Conservation (phyloP, 257 asterid genomes). For the Voacanga thouarsii region DNA sequence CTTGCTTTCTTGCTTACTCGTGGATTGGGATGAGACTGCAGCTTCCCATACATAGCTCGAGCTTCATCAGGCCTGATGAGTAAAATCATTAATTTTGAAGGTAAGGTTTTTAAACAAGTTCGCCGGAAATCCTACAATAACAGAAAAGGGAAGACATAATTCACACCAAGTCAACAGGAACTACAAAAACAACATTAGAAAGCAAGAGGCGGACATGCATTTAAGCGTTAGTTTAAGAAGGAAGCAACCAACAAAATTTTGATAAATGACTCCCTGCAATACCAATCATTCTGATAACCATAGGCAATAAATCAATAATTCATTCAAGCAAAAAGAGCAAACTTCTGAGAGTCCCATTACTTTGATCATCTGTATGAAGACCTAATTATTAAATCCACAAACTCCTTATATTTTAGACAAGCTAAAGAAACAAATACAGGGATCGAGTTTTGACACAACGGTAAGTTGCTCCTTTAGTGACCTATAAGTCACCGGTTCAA, state of each 20-base stretch:
- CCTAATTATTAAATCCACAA: background rate
- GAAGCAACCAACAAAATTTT: background rate
- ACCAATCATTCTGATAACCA: background rate
- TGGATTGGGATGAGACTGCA: constrained; percentile 73
- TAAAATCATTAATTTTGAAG: background rate
- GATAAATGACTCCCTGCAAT: background rate
- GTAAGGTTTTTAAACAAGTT: background rate
- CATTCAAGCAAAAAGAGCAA: background rate
- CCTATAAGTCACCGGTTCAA: too few relatives aligned
- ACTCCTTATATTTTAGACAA: background rate
- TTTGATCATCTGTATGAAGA: background rate
- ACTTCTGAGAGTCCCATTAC: background rate
- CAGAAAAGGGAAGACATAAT: background rate
- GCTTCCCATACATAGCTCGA: constrained; percentile 81
- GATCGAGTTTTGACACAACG: too few relatives aligned
- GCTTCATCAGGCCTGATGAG: constrained; percentile 69
- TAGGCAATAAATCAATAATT: background rate
- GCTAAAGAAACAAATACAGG: background rate
- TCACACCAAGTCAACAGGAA: too few relatives aligned
- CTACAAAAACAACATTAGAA: background rate
- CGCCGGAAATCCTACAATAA: background rate
- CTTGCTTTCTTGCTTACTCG: constrained; percentile 80
- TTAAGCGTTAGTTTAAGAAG: background rate
- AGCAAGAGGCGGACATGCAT: background rate
- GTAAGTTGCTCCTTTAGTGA: too few relatives aligned